A percentile compares a stretch with the other conserved stretches of the same genome.
Evolutionary conservation across 139 green algal genomes (phyloP).

Genomic region (Ettlia oleoabundans): DNA sequence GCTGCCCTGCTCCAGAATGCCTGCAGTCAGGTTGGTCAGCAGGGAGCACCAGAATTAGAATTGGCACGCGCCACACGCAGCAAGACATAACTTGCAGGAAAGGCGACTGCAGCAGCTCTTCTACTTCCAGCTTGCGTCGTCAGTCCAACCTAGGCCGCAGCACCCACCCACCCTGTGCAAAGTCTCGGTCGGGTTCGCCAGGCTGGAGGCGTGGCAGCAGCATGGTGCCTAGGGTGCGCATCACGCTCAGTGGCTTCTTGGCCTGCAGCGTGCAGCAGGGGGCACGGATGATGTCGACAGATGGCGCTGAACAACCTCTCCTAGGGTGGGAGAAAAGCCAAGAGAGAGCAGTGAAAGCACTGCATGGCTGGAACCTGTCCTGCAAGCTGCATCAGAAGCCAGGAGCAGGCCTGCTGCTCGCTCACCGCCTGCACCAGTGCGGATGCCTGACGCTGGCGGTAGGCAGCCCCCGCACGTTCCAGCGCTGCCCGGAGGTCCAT

Average conservation of each 20-base stretch:
- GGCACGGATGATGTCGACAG: neutral
- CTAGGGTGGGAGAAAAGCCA: neutral
- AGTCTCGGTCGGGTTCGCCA: constrained; percentile 62
- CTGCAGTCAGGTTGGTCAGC: neutral
- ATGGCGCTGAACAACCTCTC: neutral
- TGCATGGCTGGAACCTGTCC: too few species aligned
- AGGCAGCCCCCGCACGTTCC: constrained; percentile 42
- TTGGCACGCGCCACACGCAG: neutral
- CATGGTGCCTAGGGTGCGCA: constrained; percentile 73
- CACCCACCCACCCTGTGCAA: constrained; percentile 52
- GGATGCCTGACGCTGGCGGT: constrained; percentile 42
- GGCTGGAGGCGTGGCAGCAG: constrained; percentile 60
- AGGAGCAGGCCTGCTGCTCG: neutral
- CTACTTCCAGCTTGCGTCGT: too few species aligned
- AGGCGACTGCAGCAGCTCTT: neutral
- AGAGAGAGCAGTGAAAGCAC: too few species aligned
- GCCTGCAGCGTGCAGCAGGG: constrained; percentile 30
- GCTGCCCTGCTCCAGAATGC: constrained; percentile 59
- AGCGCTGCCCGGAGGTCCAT: constrained; percentile 65
- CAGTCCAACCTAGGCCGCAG: neutral
- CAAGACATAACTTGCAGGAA: neutral
- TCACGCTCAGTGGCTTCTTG: constrained; percentile 58
- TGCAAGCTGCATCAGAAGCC: too few species aligned
- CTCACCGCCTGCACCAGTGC: constrained; percentile 56
- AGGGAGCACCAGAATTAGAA: neutral